phyloP scores from a whole-genome alignment of 2,329 filamentous ascomycete genomes.

The Fusarium sp. region DNA sequence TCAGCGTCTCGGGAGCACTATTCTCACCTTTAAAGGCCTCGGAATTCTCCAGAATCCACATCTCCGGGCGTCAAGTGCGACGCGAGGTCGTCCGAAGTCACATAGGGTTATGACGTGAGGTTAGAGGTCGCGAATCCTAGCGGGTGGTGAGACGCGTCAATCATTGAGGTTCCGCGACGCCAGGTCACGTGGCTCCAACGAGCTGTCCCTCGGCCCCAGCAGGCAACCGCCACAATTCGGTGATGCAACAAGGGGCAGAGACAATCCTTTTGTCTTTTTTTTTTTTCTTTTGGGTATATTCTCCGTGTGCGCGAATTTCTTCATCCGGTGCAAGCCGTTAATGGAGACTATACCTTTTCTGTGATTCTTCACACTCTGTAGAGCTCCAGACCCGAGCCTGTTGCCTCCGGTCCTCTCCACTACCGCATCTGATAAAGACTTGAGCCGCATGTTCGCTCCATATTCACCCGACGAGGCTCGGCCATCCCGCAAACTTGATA shows the following conservation, averaged over 20 bases:
- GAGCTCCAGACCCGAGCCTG: neutral
- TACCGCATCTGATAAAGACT: neutral
- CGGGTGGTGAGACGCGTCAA: constrained; percentile 36
- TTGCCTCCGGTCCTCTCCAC: neutral
- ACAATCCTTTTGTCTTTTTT: neutral
- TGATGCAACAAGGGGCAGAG: neutral
- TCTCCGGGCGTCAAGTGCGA: constrained; percentile 47
- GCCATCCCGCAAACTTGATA: neutral
- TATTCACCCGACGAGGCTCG: neutral
- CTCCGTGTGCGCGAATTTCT: neutral
- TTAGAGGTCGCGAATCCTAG: constrained; percentile 37
- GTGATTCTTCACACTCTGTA: neutral
- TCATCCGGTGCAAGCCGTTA: neutral
- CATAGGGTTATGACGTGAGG: constrained; percentile 44
- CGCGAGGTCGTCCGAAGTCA: constrained; percentile 31
- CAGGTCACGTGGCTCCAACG: constrained; percentile 40
- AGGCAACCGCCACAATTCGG: neutral
- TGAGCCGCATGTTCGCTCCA: neutral
- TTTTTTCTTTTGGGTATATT: neutral
- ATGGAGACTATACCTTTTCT: neutral
- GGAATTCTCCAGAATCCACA: constrained; percentile 75
- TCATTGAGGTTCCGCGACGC: constrained; percentile 28
- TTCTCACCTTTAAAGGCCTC: constrained; percentile 62
- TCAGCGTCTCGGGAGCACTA: no score
- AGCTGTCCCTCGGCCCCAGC: neutral